A percentile compares a stretch with the other conserved stretches of the same genome.
Conservation (phyloP, 2,329 filamentous ascomycete species). For the Didymella glomerata region DNA sequence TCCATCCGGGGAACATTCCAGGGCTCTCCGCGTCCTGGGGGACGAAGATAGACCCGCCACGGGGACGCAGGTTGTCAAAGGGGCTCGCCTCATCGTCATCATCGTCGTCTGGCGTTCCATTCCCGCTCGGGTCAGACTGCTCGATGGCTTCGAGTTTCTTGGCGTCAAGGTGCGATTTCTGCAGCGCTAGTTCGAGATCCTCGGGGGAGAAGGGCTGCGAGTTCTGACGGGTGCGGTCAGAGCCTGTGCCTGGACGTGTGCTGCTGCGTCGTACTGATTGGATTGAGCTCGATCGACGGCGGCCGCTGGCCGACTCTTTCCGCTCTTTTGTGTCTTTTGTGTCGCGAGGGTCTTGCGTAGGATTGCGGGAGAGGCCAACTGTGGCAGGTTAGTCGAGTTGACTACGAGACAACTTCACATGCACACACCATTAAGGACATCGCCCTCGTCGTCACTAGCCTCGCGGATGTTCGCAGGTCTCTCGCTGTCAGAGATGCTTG, state of each 20-base stretch:
- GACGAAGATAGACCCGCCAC: conserved; percentile 39
- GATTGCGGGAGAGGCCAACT: conserved; percentile 49
- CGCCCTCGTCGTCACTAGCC: conserved; percentile 56
- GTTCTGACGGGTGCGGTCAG: conserved; percentile 39
- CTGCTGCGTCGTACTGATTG: conserved; percentile 28
- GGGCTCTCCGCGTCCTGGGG: conserved; percentile 37
- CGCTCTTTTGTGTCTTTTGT: conserved; percentile 28
- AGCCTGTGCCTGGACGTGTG: conserved; percentile 40
- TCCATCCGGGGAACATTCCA: conserved; percentile 22
- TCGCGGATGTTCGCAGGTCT: conserved; percentile 50
- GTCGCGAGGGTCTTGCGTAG: conserved; percentile 45
- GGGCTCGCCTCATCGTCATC: conserved; percentile 32
- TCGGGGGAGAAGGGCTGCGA: conserved; percentile 55
- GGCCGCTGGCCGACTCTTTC: conserved; percentile 38
- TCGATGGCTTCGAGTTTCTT: conserved; percentile 36
- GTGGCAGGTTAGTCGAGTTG: conserved; percentile 29
- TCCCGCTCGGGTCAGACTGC: conserved; percentile 39
- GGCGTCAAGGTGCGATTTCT: conserved; percentile 50
- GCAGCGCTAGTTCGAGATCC: conserved; percentile 56
- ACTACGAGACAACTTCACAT: conserved; percentile 1
- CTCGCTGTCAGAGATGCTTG: conserved; percentile 44
- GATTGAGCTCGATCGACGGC: conserved; percentile 42
- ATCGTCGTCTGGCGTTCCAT: conserved; percentile 28
- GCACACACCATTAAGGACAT: conserved; percentile 56
- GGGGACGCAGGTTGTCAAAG: conserved; percentile 31